Evolutionary conservation across 2,329 filamentous ascomycete species (phyloP).

Genomic region (Sphaerulina vaccinii): DNA sequence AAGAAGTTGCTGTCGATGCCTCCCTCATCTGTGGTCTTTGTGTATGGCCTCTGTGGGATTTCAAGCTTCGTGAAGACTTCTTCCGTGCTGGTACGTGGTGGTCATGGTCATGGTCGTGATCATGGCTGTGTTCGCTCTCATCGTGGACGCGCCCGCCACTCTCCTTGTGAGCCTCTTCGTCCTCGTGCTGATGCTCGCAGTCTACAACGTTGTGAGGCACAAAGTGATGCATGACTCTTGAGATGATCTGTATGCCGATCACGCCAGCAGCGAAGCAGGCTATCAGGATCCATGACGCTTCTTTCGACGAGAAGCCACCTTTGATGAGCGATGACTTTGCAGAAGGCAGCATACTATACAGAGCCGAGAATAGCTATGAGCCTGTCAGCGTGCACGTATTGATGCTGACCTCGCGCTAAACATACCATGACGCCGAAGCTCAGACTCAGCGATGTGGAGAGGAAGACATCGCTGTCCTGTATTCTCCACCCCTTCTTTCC

Average conservation of each 20-base stretch:
- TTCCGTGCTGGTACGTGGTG: slow-evolving; percentile 22
- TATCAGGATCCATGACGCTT: slow-evolving; percentile 68
- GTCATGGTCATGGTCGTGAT: slow-evolving; percentile 23
- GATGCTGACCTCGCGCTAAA: neutral
- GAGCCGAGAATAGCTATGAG: slow-evolving; percentile 76
- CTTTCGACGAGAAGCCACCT: slow-evolving; percentile 64
- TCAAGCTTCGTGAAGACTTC: slow-evolving; percentile 7
- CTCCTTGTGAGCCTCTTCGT: slow-evolving; percentile 44
- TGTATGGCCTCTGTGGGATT: slow-evolving; percentile 15
- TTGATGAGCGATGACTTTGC: slow-evolving; percentile 73
- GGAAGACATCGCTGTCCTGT: slow-evolving; percentile 82
- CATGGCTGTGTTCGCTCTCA: slow-evolving; percentile 22
- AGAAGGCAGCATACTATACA: slow-evolving; percentile 91
- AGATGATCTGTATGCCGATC: slow-evolving; percentile 71
- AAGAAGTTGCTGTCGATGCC: slow-evolving; percentile 24
- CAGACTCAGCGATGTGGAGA: slow-evolving; percentile 83
- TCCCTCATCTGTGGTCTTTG: slow-evolving; percentile 22
- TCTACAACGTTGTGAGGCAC: slow-evolving; percentile 79
- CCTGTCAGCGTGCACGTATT: slow-evolving; percentile 11
- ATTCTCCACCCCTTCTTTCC: slow-evolving; percentile 78
- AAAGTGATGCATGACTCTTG: slow-evolving; percentile 68
- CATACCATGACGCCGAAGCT: slow-evolving; percentile 95
- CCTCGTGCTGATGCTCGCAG: slow-evolving; percentile 72
- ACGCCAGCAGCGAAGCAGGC: slow-evolving; percentile 70
- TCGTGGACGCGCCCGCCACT: slow-evolving; percentile 21